phyloP scores from a whole-genome alignment of 768 basidiomycete species.

The Cytidiella melzeri region DNA sequence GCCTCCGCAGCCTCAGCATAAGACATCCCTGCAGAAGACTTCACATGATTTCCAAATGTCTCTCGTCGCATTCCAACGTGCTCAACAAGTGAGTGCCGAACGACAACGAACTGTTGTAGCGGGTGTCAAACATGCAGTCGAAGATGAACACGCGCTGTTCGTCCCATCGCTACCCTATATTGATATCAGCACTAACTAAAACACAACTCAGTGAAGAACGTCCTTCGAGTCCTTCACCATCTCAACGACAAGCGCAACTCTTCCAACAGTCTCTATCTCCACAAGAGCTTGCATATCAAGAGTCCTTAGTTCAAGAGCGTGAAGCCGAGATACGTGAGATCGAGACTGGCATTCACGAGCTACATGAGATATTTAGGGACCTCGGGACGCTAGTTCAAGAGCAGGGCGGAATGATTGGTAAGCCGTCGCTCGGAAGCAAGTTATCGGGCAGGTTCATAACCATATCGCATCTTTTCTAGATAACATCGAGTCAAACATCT shows the following conservation, averaged over 20 bases:
- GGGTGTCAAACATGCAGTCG: slow-evolving; percentile 77
- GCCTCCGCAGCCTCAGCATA: slow-evolving; percentile 58
- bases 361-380: slow-evolving; percentile 95
- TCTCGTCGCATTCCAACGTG: slow-evolving; percentile 85
- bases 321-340: slow-evolving; percentile 95
- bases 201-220: slow-evolving; percentile 16
- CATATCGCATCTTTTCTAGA: slow-evolving; percentile 57
- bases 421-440: no score
- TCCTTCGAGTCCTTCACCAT: slow-evolving; percentile 35
- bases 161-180: slow-evolving; percentile 17
- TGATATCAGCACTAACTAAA: no score
- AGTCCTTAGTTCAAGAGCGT: slow-evolving; percentile 89
- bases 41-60: slow-evolving; percentile 90
- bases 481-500: slow-evolving; percentile 92
- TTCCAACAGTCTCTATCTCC: slow-evolving; percentile 75
- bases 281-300: slow-evolving; percentile 92
- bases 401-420: slow-evolving; percentile 93
- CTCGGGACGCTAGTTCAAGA: slow-evolving; percentile 91
- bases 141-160: slow-evolving; percentile 49
- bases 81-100: slow-evolving; percentile 87
- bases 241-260: slow-evolving; percentile 64
- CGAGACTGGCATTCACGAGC: slow-evolving; percentile 92
- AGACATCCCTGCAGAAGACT: slow-evolving; percentile 84
- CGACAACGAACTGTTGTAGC: slow-evolving; percentile 86
- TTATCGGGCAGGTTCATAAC: no score